Conservation (phyloP, 2,329 filamentous ascomycete species). For the Ceratocystis cubensis region DNA sequence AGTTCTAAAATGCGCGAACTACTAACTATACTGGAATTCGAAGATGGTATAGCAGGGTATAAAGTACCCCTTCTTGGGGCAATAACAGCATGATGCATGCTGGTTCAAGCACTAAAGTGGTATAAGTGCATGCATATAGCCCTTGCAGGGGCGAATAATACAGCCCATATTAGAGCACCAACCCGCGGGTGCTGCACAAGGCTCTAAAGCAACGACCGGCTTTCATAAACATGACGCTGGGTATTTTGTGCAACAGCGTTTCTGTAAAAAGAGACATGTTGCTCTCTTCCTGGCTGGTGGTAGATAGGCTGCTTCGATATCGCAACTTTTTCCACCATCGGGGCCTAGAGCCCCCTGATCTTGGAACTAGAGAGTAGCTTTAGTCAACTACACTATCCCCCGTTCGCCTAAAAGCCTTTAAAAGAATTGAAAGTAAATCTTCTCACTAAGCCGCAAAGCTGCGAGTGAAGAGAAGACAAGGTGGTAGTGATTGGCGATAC, state of each 20-base stretch:
- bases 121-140: slow-evolving; percentile 9
- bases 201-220: slow-evolving; percentile 8
- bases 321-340: too few species aligned
- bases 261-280: neutral
- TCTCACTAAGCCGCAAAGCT: too few species aligned
- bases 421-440: too few species aligned
- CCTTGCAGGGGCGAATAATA: slow-evolving; percentile 4
- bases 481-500: too few species aligned
- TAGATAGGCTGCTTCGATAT: neutral
- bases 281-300: too few species aligned
- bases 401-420: too few species aligned
- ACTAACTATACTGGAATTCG: neutral
- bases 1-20: neutral
- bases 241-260: slow-evolving; percentile 1
- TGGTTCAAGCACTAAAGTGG: neutral
- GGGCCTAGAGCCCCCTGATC: too few species aligned
- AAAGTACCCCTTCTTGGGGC: neutral
- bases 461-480: too few species aligned
- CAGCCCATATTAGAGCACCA: neutral
- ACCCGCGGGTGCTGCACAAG: slow-evolving; percentile 2
- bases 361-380: too few species aligned
- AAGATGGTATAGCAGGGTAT: slow-evolving; percentile 4
- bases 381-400: too few species aligned
- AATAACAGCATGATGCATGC: neutral
- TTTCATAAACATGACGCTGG: neutral